Percentiles rank a stretch among this genome's conserved stretches.
Conservation (phyloP, 2,329 filamentous ascomycete genomes). For the Diaporthe longicolla region DNA sequence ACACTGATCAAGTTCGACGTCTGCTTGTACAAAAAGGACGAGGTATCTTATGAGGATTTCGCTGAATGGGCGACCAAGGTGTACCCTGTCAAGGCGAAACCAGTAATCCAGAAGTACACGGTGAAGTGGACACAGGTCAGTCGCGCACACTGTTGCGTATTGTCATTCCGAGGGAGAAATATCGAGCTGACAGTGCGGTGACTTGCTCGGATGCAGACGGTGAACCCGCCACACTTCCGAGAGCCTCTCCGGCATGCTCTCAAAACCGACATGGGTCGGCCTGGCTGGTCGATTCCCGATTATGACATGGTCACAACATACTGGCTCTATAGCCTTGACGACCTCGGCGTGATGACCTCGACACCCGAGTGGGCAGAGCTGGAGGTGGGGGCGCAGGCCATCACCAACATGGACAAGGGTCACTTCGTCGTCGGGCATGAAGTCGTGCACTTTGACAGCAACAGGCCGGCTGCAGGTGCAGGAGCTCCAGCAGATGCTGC, state of each 20-base stretch:
- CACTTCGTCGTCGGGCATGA: conserved; percentile 32
- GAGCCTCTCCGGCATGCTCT: conserved; percentile 29
- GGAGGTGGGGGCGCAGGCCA: conserved; percentile 11
- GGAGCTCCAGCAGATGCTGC: background rate
- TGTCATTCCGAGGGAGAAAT: too few relatives aligned
- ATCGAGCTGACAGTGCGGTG: background rate
- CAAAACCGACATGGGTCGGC: conserved; percentile 24
- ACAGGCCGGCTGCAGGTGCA: background rate
- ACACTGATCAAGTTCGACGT: conserved; percentile 32
- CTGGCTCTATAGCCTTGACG: conserved; percentile 28
- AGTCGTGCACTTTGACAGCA: conserved; percentile 21
- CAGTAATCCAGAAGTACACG: conserved; percentile 8
- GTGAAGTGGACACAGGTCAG: conserved; percentile 33
- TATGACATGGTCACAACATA: conserved; percentile 31
- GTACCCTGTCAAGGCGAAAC: conserved; percentile 17
- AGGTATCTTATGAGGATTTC: conserved; percentile 17
- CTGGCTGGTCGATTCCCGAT: conserved; percentile 20
- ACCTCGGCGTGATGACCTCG: conserved; percentile 11
- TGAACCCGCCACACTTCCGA: conserved; percentile 25
- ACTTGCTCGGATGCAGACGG: background rate
- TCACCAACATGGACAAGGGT: conserved; percentile 9
- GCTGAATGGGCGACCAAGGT: conserved; percentile 24
- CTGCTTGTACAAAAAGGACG: conserved; percentile 26
- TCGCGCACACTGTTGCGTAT: background rate
- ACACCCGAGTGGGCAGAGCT: conserved; percentile 29